Evolutionary conservation across 495 filamentous ascomycete species (phyloP), one percentile per base, ranked within the genome.

Genomic region (Extremus antarcticus): DNA sequence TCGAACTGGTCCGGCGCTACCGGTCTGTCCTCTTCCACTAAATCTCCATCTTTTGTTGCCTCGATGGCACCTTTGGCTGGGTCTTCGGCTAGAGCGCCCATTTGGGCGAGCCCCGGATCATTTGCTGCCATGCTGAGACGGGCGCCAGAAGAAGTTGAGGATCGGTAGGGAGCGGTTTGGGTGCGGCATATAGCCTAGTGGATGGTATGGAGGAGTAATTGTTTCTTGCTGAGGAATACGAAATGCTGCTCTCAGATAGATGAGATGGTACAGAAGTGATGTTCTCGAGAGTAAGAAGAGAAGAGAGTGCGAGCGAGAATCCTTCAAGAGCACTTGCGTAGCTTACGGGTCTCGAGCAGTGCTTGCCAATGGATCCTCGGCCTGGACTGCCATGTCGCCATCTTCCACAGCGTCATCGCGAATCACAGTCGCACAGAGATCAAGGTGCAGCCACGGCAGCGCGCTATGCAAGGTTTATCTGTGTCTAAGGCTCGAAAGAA

Each of bases 1-100:
- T 79, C 76, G 51, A 75, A 75, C 56, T 78, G 70, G 58, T 78
- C 73, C 10, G 74, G 74, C 21, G 72, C 69, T 23, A 72, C 61
- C 25, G 69, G 59, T 17, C 58, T 59, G 21, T 70, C 70, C 10
- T 65, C 66, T 35, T 61, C 57, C n/a, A 56, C 41, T 1, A 57
- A 20, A 19, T 48, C 45, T n/a, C 55, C 55, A 21, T 51, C 53
- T 21, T 60, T 59, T 38, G 1, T 13, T 3, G 55, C 56, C 25
- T 59, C 56, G 16, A 64, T 43, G 17, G 47, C 59, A 13, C 29
- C 29, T 48, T 57, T 53, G 16, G 43, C 48, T 13, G 62, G 59
- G 46, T 64, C 62, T 22, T 50, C 55, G 17, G 55, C 62, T 11
- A 25, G 25, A 1, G 62, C 62, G 40, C 17, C 47, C 22, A 57